Evolutionary conservation across 1,284 basidiomycete genomes (phyloP), one percentile per base, ranked within the genome.

Genomic region (Stereum hirsutum): DNA sequence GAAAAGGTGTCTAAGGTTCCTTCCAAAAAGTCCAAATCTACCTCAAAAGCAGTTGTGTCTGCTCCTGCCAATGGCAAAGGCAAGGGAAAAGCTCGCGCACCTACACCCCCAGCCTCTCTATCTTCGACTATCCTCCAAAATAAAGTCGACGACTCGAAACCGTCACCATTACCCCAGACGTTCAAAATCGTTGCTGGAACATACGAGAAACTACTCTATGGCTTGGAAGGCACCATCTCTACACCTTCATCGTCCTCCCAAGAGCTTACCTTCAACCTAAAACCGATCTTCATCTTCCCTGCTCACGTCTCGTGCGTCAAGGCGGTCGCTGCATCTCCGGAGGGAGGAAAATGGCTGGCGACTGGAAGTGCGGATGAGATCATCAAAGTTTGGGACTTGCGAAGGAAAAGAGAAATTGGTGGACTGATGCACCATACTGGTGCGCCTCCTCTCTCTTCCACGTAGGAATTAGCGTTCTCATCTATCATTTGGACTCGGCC

Each of bases 311-410:
- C 89, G 1, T 93, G 83, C 53, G 86, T 98, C 47, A 92, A 93
- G 56, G 80, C 89, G 7, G 84, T 95, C 4, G 88, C 90, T 1
- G 84, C 87, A 0, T 88, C 85, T 1, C 89, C 91, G 2, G 64
- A 74, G 5, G 89, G 89, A 26, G 91, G 90, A 1, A 97, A 96
- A 65, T 98, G 92, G 90, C 73, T 98, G 12, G 94, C 92, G 4
- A 94, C 89, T 0, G 95, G 93, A 1, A 92, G 89, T 49, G 80
- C 89, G 25, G 95, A 99, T 60, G 95, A 98, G 65, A 88, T 93
- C 44, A 71, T 98, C 57, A 97, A 97, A 61, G 84, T 98, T n/a
- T 98, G 95, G 95, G 93, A 98, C 66, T 61, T 98, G 49, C 73
- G 84, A 43, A 72, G 91, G 57, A 68, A 82, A 56, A 94, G 94